Base-by-base conservation (phyloP, 2,329 filamentous ascomycete genomes). In the Penicillium freii region DNA sequence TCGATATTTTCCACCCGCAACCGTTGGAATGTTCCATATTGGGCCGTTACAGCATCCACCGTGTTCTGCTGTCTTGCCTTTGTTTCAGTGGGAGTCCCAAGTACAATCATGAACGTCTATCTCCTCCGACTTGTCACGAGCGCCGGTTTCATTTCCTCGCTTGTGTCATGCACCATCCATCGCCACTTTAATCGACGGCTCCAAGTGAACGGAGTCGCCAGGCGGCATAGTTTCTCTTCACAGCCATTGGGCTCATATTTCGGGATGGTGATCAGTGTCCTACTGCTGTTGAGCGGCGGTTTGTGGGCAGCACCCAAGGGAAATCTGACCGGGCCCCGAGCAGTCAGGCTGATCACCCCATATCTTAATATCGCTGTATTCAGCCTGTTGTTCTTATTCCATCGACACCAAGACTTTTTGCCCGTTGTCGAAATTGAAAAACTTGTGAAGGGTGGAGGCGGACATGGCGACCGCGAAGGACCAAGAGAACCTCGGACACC, bases 241-340 rank as follows among this genome's bases (percentile, higher is more conserved):
- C 84, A 87, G 62, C 84, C 89, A 0, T 90, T 87, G 67, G 84
- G 84, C 6, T 82, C 87, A 0, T 91, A 82, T 66, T 74, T 83
- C 53, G 80, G 82, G 6, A 81, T 91, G 2, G 67, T 82, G 34
- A 38, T 62, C 38, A 72, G 65, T 44, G 68, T 85, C 40, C 80
- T 90, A 50, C 77, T 92, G 19, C 84, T 83, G 8, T 71, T 92
- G 2, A 86, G 88, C 62, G 90, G 90, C 65, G 88, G 88, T 1
- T 90, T 92, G 72, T 81, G 85, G 38, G 82, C 87, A 33, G 91
- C 90, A 67, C 85, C 86, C 69, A 82, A 84, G 0, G 55, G 46
- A 23, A 57, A 56, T 72, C 78, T 21, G 78, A 84, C 23, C 90
- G 85, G 80, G 80, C 77, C 38, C 80, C 80, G 0, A 76, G 79